Evolutionary conservation across 345 rosid species (phyloP), one percentile per base, ranked within the genome.

Genomic region (Xanthoceras sorbifolium): DNA sequence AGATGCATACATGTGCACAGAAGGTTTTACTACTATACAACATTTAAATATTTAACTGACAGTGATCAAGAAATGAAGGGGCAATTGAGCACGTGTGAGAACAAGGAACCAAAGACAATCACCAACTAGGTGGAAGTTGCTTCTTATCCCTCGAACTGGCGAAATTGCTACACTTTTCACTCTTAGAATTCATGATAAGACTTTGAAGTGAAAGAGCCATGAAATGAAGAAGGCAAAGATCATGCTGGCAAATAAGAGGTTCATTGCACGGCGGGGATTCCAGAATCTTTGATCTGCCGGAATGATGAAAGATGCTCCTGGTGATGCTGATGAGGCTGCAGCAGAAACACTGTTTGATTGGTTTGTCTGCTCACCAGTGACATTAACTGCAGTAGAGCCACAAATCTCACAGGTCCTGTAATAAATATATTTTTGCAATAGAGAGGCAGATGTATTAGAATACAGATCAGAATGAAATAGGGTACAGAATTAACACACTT

Each of bases 401-500:
- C 94, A 88, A 34, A 90, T 90, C 87, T 90, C 93, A 68, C 93
- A 90, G 61, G 71, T 83, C 85, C 93, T 90, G 76, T 78, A 76
- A 62, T 25, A 36, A 62, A 76, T 17, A 29, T 26, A 25, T 5
- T 14, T 4, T 12, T 32, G 48, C 32, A 29, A 11, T n/a, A 55
- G 54, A 42, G 15, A 63, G 20, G 2, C 17, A 32, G 32, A 28
- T 22, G 9, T 42, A 38, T 9, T 6, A n/a, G 68, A 28, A 29
- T 54, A 17, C 22, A 72, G 29, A 71, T 44, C 25, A 46, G 15
- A 22, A 61, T 17, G 22, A 61, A 54, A 31, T 20, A 55, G n/a
- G 6, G 26, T 36, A 50, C 7, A 76, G 15, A 36, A 22, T 38
- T 67, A 57, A 36, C 18, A 17, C 1, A 18, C 17, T 3, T 31